phyloP scores from a whole-genome alignment of 495 filamentous ascomycete species.

The Daldinia loculata region DNA sequence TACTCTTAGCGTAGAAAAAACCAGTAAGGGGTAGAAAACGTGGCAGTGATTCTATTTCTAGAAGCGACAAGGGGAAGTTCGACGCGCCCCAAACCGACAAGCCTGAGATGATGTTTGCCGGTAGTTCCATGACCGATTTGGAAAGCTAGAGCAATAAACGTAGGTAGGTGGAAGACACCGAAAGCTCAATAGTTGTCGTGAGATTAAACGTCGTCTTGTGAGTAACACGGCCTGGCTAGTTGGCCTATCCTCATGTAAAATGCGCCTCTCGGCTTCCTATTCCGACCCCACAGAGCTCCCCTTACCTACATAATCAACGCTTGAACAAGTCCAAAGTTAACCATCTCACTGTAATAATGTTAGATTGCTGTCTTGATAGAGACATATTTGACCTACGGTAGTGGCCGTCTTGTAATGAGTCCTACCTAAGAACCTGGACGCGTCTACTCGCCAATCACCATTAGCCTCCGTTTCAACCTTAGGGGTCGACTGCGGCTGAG shows the following conservation, averaged over 20 bases:
- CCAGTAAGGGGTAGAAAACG: conserved; percentile 11
- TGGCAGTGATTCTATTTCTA: conserved; percentile 18
- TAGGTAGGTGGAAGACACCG: neutral
- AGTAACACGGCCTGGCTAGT: neutral
- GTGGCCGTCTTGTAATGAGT: neutral
- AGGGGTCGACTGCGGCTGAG: conserved; percentile 26
- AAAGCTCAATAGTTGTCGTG: neutral
- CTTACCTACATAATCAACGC: neutral
- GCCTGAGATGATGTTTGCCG: neutral
- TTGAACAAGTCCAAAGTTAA: neutral
- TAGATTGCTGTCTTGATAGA: neutral
- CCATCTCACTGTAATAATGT: conserved; percentile 2
- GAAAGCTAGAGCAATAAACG: neutral
- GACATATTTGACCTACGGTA: neutral
- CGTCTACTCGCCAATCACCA: conserved; percentile 7
- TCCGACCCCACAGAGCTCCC: conserved; percentile 12
- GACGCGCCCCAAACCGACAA: neutral
- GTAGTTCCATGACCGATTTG: neutral
- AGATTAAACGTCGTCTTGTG: neutral
- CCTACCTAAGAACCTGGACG: too few relatives aligned
- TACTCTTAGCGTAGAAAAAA: conserved; percentile 7
- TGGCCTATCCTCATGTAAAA: conserved; percentile 20
- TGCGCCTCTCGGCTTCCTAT: neutral
- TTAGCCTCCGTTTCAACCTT: conserved; percentile 9
- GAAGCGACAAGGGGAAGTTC: neutral